Percentiles rank a stretch among this genome's conserved stretches.
These are phyloP conservation scores for Mucuna pruriens DNA, from an alignment of 306 rosid species.

Conservation along the genomic window DNA sequence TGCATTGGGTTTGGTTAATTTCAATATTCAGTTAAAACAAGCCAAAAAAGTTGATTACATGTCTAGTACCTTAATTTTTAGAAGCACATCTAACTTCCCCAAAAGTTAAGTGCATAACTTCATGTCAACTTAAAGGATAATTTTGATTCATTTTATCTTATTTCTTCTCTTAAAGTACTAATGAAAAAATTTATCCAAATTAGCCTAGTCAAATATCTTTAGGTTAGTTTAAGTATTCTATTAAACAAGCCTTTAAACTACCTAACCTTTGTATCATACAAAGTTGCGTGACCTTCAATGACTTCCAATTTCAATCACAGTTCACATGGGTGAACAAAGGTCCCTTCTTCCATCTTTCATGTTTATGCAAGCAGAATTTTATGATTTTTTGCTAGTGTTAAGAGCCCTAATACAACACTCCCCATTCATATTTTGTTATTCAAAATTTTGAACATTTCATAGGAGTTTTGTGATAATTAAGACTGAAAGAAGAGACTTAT, in stretches of 20 bases:
- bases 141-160: neutral
- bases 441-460: neutral
- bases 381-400: neutral
- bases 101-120: neutral
- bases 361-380: neutral
- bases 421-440: neutral
- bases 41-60: neutral
- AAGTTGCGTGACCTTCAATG: neutral
- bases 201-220: neutral
- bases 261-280: neutral
- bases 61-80: neutral
- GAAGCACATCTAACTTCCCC: neutral
- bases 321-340: neutral
- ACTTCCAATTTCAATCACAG: slow-evolving; percentile 1
- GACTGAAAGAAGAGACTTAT: neutral
- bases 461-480: neutral
- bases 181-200: neutral
- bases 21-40: neutral
- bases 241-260: neutral
- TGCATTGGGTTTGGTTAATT: neutral
- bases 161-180: neutral
- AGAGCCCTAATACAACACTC: neutral
- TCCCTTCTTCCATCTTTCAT: neutral
- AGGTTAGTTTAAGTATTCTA: neutral
- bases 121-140: neutral